Evolutionary conservation across 768 basidiomycete genomes (phyloP).

Genomic region (Lactarius quietus): DNA sequence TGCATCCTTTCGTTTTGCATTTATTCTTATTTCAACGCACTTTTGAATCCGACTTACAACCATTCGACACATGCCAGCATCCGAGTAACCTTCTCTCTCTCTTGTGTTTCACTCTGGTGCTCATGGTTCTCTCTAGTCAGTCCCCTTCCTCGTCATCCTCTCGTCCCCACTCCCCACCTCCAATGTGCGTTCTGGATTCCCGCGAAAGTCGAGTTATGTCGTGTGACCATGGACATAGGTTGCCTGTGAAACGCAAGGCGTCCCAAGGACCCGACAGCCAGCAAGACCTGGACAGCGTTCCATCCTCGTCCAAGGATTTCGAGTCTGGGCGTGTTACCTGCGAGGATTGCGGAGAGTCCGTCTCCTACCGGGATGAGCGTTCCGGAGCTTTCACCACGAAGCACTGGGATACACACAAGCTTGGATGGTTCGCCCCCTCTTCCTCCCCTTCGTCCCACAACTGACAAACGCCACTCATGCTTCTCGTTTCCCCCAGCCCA

Average conservation of each 20-base stretch:
- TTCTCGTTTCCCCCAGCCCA: slow-evolving; percentile 1
- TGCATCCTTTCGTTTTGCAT: background rate
- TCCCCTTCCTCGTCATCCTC: background rate
- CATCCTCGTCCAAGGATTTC: slow-evolving; percentile 44
- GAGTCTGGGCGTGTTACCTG: slow-evolving; percentile 63
- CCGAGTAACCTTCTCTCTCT: slow-evolving; percentile 7
- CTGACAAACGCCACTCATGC: background rate
- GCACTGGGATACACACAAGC: slow-evolving; percentile 65
- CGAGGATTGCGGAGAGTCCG: slow-evolving; percentile 54
- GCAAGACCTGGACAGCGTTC: background rate
- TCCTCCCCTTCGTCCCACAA: background rate
- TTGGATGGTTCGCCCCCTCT: slow-evolving; percentile 43
- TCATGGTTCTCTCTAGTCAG: background rate
- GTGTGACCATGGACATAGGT: background rate
- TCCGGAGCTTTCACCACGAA: slow-evolving; percentile 62
- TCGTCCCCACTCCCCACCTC: slow-evolving; percentile 5
- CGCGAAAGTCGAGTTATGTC: too few species aligned
- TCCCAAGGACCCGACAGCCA: slow-evolving; percentile 4
- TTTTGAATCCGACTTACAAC: background rate
- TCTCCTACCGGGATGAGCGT: slow-evolving; percentile 64
- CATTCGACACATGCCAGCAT: slow-evolving; percentile 10
- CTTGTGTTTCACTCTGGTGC: background rate
- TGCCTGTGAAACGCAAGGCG: slow-evolving; percentile 15
- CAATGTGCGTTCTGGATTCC: slow-evolving; percentile 1
- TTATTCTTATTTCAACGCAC: slow-evolving; percentile 5